Evolutionary conservation across 371 early-diverging fungal genomes (phyloP), one percentile per base, ranked within the genome.

Genomic region (Rhizomucor miehei): DNA sequence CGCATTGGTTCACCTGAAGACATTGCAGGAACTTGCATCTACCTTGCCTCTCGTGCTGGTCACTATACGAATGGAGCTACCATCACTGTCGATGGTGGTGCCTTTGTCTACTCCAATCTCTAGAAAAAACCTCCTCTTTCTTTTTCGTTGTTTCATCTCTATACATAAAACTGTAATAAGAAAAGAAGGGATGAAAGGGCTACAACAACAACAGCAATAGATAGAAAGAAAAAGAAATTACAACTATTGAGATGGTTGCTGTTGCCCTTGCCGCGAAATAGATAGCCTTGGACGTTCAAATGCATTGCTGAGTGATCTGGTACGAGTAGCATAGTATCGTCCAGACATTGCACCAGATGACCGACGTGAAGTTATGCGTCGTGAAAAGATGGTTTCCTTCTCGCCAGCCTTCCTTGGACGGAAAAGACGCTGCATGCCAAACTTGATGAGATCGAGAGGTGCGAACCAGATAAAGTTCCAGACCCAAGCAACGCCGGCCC

Each of bases 61-160:
- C 82, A 88, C n/a, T 92, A 91, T 60, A 78, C 90, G 44, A 89
- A 83, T 37, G 96, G 95, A 25, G 83, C 87, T 44, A 73, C 88
- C n/a, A 86, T 95, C 50, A 75, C 85, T 3, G 82, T 92, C 8
- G 95, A 94, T 64, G 96, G 96, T 51, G 96, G 95, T 35, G 60
- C 79, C 13, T 55, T 72, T 41, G 68, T 78, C 21, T 60, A 56
- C 20, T 59, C 81, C 46, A 81, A 79, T 59, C 50, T 77, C 40
- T 75, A 72, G 44, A 25, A n/a, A 48, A 29, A 3, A 48, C 10
- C 3, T 29, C 29, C 8, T 8, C 29, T 8, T 5, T 29, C 29
- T n/a, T n/a, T n/a, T n/a, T n/a, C n/a, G n/a, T n/a, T n/a, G n/a
- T n/a, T n/a, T n/a, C n/a, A n/a, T n/a, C n/a, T 29, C 29, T 29